Base-by-base conservation (phyloP, 306 rosid genomes). In the Glycyrrhiza uralensis region DNA sequence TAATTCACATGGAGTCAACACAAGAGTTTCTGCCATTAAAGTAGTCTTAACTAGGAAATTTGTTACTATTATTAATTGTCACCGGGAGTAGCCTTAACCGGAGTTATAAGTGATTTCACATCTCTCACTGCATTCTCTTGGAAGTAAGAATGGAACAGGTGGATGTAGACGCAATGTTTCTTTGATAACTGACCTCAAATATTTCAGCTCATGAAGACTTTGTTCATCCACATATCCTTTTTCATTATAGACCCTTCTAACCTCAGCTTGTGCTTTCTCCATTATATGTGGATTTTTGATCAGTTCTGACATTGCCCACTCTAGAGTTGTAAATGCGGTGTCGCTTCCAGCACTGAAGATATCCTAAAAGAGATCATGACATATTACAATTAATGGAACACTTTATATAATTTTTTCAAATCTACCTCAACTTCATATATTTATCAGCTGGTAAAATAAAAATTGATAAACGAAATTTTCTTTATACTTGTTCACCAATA, bases 281-380 rank as follows among this genome's bases (percentile, higher is more conserved):
- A 79, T 83, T 29, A 54, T 30, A 3, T 47, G 55, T 24, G 79
- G 82, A 32, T 75, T 65, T 46, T 75, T 83, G 5, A 76, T 28
- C 41, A 82, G 50, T 75, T 82, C 83, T 36, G 86, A 49, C 77
- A 82, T 82, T 20, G 75, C 60, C 83, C 86, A 82, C 13, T 78
- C 78, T 22, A 78, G 28, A 5, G 57, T 20, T 54, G 73, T 74
- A 0, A 54, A 6, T 78, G 83, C 20, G 2, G 78, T 74, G 5
- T 58, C 76, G 12, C 86, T 49, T 41, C 86, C 83, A 4, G 75
- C 86, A 23, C 56, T 41, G 7, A 69, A 82, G 0, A 78, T 78
- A 36, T 78, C 86, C 86, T 74, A 45, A 32, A 51, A 51, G 7
- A 68, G 8, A 24, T 8, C 7, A 51, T 51, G 15, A 32, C 36